Base-by-base conservation (phyloP, 768 basidiomycete species). In the Paxillus rubicundulus region DNA sequence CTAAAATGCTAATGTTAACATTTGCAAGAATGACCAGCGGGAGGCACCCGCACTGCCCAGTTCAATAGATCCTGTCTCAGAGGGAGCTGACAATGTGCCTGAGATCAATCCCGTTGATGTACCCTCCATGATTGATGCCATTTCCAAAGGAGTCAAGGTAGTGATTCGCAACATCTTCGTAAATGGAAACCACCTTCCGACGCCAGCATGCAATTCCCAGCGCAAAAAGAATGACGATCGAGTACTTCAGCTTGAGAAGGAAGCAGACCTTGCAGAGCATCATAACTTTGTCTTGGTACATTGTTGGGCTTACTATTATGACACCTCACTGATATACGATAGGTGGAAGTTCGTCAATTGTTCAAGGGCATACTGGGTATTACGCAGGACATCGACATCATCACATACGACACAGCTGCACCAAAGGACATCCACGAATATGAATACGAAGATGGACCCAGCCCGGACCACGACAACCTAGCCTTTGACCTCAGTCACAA, bases 311-410 rank as follows among this genome's bases (percentile, higher is more conserved):
- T 37, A 18, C 27, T 24, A 37, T 40, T 30, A 28, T 38, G 36
- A 48, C 47, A 13, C 24, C 13, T 32, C 28, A 33, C 47, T 48
- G 34, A 48, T 16, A 14, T 39, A 21, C 38, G 27, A 12, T 9
- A 58, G 56, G 41, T 13, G 2, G 47, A 58, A 44, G 49, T 58
- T 21, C 37, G n/a, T 30, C 43, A 13, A 3, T 38, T 56, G 9
- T 59, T 59, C 41, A 59, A 59, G 20, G 58, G 56, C 13, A 40
- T 3, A 32, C 38, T 55, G 1, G 34, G 39, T 4, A 56, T 53
- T 20, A 24, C 42, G 9, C 54, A 58, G 16, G 52, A 59, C 5
- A 3, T 18, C 2, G 28, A 57, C 40, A 48, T 59, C 33, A 51
- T 56, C 2, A 32, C n/a, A 0, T 48, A 57, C 32, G 1, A 47